Base-by-base conservation (phyloP, 2,329 filamentous ascomycete genomes). In the Xylaria multiplex region DNA sequence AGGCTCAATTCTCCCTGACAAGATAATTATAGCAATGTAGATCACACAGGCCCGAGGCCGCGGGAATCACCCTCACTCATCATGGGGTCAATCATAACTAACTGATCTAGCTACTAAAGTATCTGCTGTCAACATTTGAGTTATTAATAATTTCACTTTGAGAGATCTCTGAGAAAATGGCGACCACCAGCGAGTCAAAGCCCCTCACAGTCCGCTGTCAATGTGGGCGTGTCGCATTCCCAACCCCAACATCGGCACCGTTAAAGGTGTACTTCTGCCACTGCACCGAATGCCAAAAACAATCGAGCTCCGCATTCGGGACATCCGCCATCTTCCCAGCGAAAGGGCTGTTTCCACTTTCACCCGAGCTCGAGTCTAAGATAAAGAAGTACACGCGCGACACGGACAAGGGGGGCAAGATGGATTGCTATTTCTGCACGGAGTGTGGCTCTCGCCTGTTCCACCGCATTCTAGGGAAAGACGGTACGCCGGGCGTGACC, bases 381-480 rank as follows among this genome's bases (percentile, higher is more conserved):
- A 67, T 83, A 9, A 72, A 73, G 16, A 59, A 79, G 43, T 84
- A 79, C 76, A 75, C 72, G 13, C 79, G 81, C 22, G 71, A 73
- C 22, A 79, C 79, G 5, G 79, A 83, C 27, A 69, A 73, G 7
- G 81, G 80, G 19, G 79, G 79, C 46, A 80, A 75, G 13, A 77
- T 81, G 69, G 78, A 82, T 67, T 83, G 81, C 71, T 77, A 75
- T 55, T 76, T 76, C 65, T 77, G 75, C 61, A 27, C 63, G 7
- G 72, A 67, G 2, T 84, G 82, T 70, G 83, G 83, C 9, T 79
- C 78, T n/a, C 79, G 83, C 13, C 59, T 85, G n/a, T 72, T 85
- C 30, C 84, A 86, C 67, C 79, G 81, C 50, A 74, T 78, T 46
- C 72, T 79, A 24, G 70, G 78, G 6, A 66, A 75, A 1, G 78